phyloP scores from a whole-genome alignment of 306 rosid genomes.

The Casuarina equisetifolia region DNA sequence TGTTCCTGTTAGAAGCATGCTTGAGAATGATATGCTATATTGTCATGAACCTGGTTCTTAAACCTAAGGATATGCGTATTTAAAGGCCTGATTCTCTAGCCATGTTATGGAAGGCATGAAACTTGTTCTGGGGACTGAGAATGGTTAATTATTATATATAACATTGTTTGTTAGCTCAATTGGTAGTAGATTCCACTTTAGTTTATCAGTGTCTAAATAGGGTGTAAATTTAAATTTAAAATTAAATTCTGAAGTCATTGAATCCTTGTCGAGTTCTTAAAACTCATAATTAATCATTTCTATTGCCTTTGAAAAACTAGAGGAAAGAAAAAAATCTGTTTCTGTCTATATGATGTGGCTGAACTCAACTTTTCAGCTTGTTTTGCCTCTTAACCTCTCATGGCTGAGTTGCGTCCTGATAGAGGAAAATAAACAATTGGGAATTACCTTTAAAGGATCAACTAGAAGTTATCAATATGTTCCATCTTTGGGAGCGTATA shows the following conservation, averaged over 20 bases:
- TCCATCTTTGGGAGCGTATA: no score
- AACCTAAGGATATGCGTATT: background rate
- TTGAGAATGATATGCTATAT: background rate
- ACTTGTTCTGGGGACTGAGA: background rate
- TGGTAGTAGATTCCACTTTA: background rate
- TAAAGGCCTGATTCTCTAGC: background rate
- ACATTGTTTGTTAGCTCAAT: background rate
- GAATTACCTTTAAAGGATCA: no score
- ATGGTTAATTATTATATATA: background rate
- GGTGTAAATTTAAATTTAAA: background rate
- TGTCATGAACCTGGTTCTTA: background rate
- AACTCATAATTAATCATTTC: background rate
- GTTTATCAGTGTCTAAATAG: background rate
- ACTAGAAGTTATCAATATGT: no score
- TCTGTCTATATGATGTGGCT: background rate
- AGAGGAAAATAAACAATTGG: no score
- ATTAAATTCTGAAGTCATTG: background rate
- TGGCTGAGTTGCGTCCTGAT: no score
- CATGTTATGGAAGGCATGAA: background rate
- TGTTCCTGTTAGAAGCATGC: background rate
- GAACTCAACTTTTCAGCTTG: no score
- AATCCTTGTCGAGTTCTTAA: background rate
- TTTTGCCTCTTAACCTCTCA: no score
- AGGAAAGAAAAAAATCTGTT: background rate
- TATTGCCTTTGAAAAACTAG: background rate